Evolutionary conservation across 805 yeast genomes (phyloP), one percentile per base, ranked within the genome.

Genomic region (Starmera amethionina): DNA sequence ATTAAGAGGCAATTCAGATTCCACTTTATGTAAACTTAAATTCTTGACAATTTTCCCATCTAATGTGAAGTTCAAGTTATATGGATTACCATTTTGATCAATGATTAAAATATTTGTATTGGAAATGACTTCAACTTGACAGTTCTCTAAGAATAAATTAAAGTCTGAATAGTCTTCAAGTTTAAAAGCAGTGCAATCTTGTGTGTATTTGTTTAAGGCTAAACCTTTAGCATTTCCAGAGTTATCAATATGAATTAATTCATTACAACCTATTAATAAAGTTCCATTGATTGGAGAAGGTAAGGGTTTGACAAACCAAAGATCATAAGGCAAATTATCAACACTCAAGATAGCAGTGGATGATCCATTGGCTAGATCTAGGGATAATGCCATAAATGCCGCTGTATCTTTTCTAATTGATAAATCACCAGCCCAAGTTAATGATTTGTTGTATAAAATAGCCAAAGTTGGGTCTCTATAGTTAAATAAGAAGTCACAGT

Each of bases 401-500:
- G 77, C 65, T 14, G 77, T 81, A 51, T 86, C 95, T 51, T 77
- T 80, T 6, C 61, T 64, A 38, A 70, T 62, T 2, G 80, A 70
- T 30, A 82, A 60, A 40, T 74, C 70, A 0, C 96, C 96, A 0
- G 94, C 79, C 95, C 96, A 86, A 0, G 88, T 76, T 15, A 72
- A 67, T 14, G 61, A 63, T 29, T 76, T 75, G 40, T 77, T 72
- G 46, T 64, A 74, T 25, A 87, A 55, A 5, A 87, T 68, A 0
- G 82, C 90, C 16, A 87, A 48, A 0, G 97, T 89, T 0, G 97
- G 95, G 43, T 82, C 93, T 47, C 82, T 65, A 54, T 86, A 90
- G 41, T 80, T 80, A 52, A 77, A 60, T 32, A 90, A 59, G 55
- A 84, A 89, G 37, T 75, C 77, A 48, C 81, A 68, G 53, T 85